phyloP scores from a whole-genome alignment of 768 basidiomycete genomes.

The Suillus decipiens region DNA sequence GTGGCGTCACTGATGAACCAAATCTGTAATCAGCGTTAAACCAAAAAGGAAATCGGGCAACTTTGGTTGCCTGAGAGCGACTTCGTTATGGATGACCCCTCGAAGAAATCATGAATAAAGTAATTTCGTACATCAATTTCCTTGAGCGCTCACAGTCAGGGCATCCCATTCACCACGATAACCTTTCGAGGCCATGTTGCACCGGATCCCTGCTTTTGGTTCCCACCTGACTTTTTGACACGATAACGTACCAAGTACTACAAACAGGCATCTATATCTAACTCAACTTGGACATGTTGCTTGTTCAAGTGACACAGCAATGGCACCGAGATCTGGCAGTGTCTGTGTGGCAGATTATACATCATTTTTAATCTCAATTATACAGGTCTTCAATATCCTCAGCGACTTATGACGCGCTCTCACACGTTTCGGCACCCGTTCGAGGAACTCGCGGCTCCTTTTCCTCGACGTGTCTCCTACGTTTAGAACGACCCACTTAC shows the following conservation, averaged over 20 bases:
- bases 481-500: constrained; percentile 1
- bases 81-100: constrained; percentile 1
- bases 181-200: constrained; percentile 32
- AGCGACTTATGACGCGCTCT: too few relatives aligned
- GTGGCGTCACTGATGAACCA: constrained; percentile 39
- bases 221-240: constrained; percentile 19
- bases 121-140: constrained; percentile 18
- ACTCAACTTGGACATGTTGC: constrained; percentile 32
- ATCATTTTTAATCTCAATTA: too few relatives aligned
- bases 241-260: constrained; percentile 29
- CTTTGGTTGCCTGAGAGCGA: constrained; percentile 14
- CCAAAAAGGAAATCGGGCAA: constrained; percentile 16
- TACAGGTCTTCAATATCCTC: background rate
- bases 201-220: constrained; percentile 29
- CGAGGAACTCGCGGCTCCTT: background rate
- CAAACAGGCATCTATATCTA: constrained; percentile 29
- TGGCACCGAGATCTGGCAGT: constrained; percentile 32
- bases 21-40: constrained; percentile 17
- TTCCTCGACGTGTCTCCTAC: constrained; percentile 19
- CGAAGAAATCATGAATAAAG: constrained; percentile 13
- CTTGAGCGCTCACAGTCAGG: constrained; percentile 27
- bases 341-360: constrained; percentile 22
- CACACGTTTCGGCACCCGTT: constrained; percentile 15
- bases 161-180: constrained; percentile 30
- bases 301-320: constrained; percentile 33